phyloP scores from a whole-genome alignment of 176 grass and related monocot species.

The Stipa capillata region DNA sequence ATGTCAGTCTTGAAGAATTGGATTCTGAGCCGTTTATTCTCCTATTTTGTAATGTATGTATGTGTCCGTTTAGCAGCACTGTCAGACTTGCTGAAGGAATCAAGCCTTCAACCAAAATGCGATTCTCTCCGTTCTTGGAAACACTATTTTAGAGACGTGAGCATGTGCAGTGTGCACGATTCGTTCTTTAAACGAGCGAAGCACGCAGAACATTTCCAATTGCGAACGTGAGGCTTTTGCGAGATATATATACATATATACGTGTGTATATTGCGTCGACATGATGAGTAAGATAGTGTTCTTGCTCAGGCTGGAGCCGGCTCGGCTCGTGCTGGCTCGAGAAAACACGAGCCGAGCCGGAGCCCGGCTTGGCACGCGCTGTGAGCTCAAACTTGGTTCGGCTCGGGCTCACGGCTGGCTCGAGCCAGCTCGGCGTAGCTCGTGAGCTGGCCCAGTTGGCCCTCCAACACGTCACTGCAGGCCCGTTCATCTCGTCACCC shows the following conservation, averaged over 20 bases:
- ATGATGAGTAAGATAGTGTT: background rate
- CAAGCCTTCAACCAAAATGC: background rate
- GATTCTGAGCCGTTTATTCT: background rate
- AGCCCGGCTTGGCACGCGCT: too few relatives aligned
- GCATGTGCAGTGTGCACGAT: background rate
- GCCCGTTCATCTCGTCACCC: too few relatives aligned
- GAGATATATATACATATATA: background rate
- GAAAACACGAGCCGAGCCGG: too few relatives aligned
- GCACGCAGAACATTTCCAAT: background rate
- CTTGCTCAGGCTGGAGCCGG: too few relatives aligned
- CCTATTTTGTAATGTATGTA: background rate
- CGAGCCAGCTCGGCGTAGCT: too few relatives aligned
- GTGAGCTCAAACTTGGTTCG: too few relatives aligned
- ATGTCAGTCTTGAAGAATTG: background rate
- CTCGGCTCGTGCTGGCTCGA: too few relatives aligned
- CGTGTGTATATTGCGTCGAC: background rate
- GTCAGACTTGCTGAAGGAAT: slow-evolving; percentile 1
- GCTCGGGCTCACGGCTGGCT: too few relatives aligned
- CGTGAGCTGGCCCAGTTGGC: too few relatives aligned
- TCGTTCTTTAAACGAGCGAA: background rate
- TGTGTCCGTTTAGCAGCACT: background rate
- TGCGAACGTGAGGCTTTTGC: background rate
- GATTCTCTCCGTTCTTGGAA: background rate
- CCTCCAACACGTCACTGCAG: too few relatives aligned
- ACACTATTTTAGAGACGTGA: background rate